Evolutionary conservation across 345 rosid genomes (phyloP).

Genomic region (Raphanus raphanistrum): DNA sequence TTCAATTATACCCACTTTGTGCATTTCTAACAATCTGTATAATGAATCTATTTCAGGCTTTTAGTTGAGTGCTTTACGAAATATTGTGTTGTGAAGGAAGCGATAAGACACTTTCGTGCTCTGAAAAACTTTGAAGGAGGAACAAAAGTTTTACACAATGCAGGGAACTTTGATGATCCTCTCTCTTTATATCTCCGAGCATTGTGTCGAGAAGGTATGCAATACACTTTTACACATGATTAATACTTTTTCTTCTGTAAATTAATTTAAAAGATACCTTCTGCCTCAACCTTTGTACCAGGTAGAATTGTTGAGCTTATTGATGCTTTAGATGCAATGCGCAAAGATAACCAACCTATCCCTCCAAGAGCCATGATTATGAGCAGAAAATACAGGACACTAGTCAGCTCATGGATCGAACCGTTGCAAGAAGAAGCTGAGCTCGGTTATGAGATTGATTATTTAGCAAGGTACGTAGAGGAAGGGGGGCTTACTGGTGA

Average conservation of each 20-base stretch:
- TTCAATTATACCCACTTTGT: not conserved
- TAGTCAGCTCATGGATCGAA: constrained; percentile 98
- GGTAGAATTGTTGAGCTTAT: constrained; percentile 87
- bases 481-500: constrained; percentile 99
- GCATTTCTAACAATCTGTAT: not conserved
- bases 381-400: constrained; percentile 87
- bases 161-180: constrained; percentile 89
- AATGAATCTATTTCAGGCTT: constrained; percentile 57
- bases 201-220: constrained; percentile 90
- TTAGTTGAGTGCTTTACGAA: constrained; percentile 95
- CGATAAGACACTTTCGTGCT: constrained; percentile 94
- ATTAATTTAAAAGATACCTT: not conserved
- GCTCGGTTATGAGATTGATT: constrained; percentile 88
- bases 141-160: constrained; percentile 58
- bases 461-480: constrained; percentile 77
- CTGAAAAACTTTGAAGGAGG: constrained; percentile 85
- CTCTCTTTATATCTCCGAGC: constrained; percentile 95
- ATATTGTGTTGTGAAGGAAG: constrained; percentile 80
- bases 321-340: constrained; percentile 90
- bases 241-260: not conserved
- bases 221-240: not conserved
- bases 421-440: constrained; percentile 98
- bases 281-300: constrained; percentile 46
- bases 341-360: constrained; percentile 74
- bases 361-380: constrained; percentile 92